Conservation (phyloP, 2,329 filamentous ascomycete species). For the Aspergillus awamori region DNA sequence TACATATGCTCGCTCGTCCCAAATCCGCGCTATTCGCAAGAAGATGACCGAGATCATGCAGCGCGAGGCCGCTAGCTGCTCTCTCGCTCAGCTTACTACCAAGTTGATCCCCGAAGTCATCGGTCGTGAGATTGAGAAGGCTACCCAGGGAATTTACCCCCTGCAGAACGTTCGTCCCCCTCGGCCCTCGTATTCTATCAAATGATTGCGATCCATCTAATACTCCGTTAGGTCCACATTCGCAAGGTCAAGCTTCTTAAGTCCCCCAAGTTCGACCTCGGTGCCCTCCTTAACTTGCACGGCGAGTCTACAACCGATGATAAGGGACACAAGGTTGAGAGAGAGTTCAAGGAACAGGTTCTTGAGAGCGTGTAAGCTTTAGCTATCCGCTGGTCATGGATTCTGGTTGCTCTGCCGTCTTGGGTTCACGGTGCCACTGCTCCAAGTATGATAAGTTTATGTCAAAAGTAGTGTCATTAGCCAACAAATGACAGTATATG, state of each 20-base stretch:
- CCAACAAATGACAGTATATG: conserved; percentile 1
- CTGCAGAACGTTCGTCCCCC: conserved; percentile 82
- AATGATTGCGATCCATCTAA: conserved; percentile 35
- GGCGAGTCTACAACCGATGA: conserved; percentile 96
- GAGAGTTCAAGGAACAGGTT: conserved; percentile 98
- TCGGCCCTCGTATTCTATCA: background rate
- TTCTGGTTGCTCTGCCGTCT: conserved; percentile 35
- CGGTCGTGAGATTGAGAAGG: conserved; percentile 99
- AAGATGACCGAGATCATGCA: conserved; percentile 99
- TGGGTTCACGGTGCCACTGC: conserved; percentile 1
- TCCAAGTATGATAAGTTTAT: conserved; percentile 12
- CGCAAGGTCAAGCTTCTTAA: conserved; percentile 99
- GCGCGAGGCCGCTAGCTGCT: conserved; percentile 92
- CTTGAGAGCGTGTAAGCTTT: conserved; percentile 84
- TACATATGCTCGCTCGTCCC: conserved; percentile 94
- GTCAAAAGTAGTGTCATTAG: conserved; percentile 17
- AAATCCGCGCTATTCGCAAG: conserved; percentile 97
- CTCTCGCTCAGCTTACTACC: conserved; percentile 91
- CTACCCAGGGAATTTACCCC: conserved; percentile 98
- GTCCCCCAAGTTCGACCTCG: conserved; percentile 98
- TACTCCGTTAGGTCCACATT: conserved; percentile 82
- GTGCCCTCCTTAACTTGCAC: conserved; percentile 92
- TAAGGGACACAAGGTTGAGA: conserved; percentile 96
- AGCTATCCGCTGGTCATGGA: conserved; percentile 78
- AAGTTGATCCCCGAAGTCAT: conserved; percentile 99